phyloP scores from a whole-genome alignment of 805 yeast genomes.

The Cyberlindnera misumaiensis region DNA sequence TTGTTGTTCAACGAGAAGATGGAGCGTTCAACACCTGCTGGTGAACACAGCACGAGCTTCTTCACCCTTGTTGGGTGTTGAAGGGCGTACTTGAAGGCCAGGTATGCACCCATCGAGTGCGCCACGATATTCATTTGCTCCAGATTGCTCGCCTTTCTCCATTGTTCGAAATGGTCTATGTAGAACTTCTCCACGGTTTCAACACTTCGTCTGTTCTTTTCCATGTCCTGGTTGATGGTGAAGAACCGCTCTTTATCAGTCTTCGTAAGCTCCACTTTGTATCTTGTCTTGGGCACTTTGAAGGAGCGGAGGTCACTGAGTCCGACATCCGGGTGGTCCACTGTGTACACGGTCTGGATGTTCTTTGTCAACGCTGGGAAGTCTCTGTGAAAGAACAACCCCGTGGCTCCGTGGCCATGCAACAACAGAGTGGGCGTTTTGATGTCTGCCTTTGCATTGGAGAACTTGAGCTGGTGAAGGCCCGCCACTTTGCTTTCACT shows the following conservation, averaged over 20 bases:
- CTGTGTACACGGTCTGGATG: conserved; percentile 55
- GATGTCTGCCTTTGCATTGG: conserved; percentile 14
- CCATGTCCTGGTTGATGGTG: conserved; percentile 15
- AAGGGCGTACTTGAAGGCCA: conserved; percentile 57
- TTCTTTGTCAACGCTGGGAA: conserved; percentile 41
- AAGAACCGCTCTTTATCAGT: conserved; percentile 3
- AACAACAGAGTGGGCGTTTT: conserved; percentile 44
- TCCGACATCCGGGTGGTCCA: conserved; percentile 71
- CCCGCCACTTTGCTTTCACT: conserved; percentile 11
- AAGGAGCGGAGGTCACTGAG: conserved; percentile 33
- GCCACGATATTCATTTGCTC: conserved; percentile 58
- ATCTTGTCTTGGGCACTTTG: conserved; percentile 13
- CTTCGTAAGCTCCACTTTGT: conserved; percentile 12
- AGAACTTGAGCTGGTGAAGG: conserved; percentile 21
- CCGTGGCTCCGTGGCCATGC: conserved; percentile 93
- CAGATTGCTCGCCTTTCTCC: conserved; percentile 48
- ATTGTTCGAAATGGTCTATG: conserved; percentile 50
- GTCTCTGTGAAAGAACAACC: conserved; percentile 74
- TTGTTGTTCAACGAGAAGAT: conserved; percentile 46
- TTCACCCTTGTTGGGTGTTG: conserved; percentile 48
- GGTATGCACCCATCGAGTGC: conserved; percentile 76
- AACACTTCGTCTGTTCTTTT: conserved; percentile 15
- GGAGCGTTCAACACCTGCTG: conserved; percentile 73
- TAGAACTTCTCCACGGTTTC: conserved; percentile 48
- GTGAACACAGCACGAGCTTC: conserved; percentile 57